Base-by-base conservation (phyloP, 169 alveolate species). In the Plasmodium gaboni region DNA sequence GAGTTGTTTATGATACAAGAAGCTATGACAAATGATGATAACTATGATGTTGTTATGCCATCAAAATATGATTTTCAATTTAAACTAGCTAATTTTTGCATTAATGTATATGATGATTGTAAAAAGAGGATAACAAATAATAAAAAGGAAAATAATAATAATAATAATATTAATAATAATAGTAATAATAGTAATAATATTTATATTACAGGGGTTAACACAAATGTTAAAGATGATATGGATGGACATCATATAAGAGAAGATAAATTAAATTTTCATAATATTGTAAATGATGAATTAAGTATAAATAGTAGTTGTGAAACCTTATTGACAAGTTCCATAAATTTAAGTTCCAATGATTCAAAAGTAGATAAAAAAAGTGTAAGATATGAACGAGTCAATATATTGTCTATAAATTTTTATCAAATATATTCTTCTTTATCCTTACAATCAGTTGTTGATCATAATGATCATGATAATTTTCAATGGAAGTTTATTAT, bases 381-480 rank as follows among this genome's bases (percentile, higher is more conserved):
- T 46, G 53, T 38, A 8, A 48, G 32, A 28, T 74, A 50, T 68
- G 60, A 67, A 48, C 85, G 88, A 69, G 73, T 73, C n/a, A 86
- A 85, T 22, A 89, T 93, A 22, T 80, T 93, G 32, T 80, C 92
- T 2, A 76, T 93, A 28, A 92, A 93, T 76, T 88, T 93, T 57
- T 89, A 76, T 80, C 92, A 89, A 65, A 80, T 89, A 53, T 64
- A 80, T 61, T 91, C 95, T 2, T 73, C 95, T 15, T 70, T 93
- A 59, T 71, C 93, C 15, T 59, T 89, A 64, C 91, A 87, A 61
- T 83, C 92, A 46, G 89, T 87, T 51, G 92, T 88, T 55, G 95
- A 93, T 74, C 93, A 88, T 50, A 88, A 92, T 28, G 95, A 92
- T 38, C 42, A 91, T 42, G 95, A 93, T 63, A 93, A 89, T 80